Conservation (phyloP, 345 rosid species). For the Citrus medica region DNA sequence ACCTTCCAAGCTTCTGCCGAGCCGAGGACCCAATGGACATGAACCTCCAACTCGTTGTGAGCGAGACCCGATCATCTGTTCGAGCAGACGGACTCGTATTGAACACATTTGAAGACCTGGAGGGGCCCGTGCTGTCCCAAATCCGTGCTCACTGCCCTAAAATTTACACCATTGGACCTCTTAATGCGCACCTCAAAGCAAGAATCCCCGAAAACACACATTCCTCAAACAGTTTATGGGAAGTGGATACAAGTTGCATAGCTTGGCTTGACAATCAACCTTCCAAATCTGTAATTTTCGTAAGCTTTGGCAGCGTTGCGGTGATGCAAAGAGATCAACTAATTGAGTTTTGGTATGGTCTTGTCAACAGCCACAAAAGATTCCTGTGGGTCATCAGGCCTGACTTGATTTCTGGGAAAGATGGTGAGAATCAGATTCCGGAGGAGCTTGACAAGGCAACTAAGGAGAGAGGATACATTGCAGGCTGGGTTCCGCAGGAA, state of each 20-base stretch:
- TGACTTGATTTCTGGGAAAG: neutral
- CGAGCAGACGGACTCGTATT: conserved; percentile 47
- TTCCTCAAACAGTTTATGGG: conserved; percentile 27
- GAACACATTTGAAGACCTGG: conserved; percentile 67
- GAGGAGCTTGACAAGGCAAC: neutral
- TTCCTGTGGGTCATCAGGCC: neutral
- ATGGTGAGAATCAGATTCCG: neutral
- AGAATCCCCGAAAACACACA: conserved; percentile 6
- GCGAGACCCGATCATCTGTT: conserved; percentile 25
- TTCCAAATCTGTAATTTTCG: conserved; percentile 29
- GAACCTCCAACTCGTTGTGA: conserved; percentile 4
- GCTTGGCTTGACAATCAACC: neutral
- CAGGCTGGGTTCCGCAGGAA: conserved; percentile 42
- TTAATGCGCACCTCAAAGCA: conserved; percentile 35
- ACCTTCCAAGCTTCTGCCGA: conserved; percentile 49
- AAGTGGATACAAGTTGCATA: conserved; percentile 25
- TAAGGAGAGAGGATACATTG: conserved; percentile 29
- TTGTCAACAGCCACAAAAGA: neutral
- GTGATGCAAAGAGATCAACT: conserved; percentile 22
- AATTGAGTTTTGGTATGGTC: neutral
- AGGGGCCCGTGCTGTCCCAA: conserved; percentile 38
- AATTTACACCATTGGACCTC: conserved; percentile 57
- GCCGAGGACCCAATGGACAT: conserved; percentile 17
- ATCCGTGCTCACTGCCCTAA: conserved; percentile 38
- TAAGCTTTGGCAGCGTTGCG: conserved; percentile 47